Evolutionary conservation across 108 stramenopile species (phyloP), one percentile per base, ranked within the genome.

Genomic region (Cyclotella atomus): DNA sequence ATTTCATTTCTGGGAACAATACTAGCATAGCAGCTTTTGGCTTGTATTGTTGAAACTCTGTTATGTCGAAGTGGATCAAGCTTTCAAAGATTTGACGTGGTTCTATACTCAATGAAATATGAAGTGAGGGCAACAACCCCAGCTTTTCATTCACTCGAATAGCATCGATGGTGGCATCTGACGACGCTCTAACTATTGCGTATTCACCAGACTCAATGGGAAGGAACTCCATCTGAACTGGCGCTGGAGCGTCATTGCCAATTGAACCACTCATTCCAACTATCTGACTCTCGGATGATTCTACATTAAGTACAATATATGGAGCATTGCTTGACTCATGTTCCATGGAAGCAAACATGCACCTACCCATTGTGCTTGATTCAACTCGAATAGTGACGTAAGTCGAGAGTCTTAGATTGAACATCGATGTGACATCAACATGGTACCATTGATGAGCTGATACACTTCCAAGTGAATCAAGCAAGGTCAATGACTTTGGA

Each of bases 111-210:
- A 43, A 4, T 20, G 55, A 36, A 12, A 70, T 43, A 25, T 54
- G 54, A 21, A 70, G 68, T 2, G 55, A 56, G 1, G 68, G 41
- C 27, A 55, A 44, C 0, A 14, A 2, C 2, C 68, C 68, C 2
- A 70, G 44, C 30, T 70, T 41, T 29, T 57, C 41, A 19, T 70
- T 34, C 21, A 43, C 54, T 30, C 35, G 35, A 59, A 70, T 16
- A 0, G 68, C 68, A 45, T 70, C 68, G 23, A 70, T 44, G 16
- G 56, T 70, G 2, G 68, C 54, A 57, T 70, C 68, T 21, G 52
- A 19, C 16, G 64, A 29, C 0, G 64, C 64, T 32, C 64, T 1
- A 16, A 65, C 21, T 29, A 65, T 36, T 1, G 27, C 45, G 25
- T 49, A 46, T 27, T 65, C 64, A 9, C 64, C 68, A 16, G 68